Conservation (phyloP, 106 monocot genomes). For the Allium fistulosum region DNA sequence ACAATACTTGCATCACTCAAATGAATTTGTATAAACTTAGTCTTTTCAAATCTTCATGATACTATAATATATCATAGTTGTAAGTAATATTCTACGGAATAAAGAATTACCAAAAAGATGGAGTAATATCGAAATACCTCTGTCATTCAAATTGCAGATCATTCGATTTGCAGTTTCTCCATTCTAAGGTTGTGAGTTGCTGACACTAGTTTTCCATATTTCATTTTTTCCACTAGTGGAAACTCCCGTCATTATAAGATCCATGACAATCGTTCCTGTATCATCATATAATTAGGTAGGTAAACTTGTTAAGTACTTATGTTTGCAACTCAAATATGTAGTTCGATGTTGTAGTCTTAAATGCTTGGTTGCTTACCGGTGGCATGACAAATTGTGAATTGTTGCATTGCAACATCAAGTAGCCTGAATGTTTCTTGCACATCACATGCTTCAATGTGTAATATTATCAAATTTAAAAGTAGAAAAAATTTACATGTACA, state of each 20-base stretch:
- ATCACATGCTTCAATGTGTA: too few species aligned
- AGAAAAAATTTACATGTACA: too few species aligned
- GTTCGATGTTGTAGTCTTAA: not conserved
- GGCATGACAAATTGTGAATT: conserved; percentile 86
- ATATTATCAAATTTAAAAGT: too few species aligned
- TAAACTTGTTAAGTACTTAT: too few species aligned
- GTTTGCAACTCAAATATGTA: too few species aligned
- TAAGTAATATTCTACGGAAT: not conserved
- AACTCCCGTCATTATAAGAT: conserved; percentile 95
- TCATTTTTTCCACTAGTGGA: conserved; percentile 87
- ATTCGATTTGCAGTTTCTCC: conserved; percentile 84
- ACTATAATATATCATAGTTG: conserved; percentile 32
- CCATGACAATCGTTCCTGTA: too few species aligned
- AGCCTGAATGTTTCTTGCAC: too few species aligned
- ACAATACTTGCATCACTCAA: conserved; percentile 74
- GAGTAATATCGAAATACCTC: conserved; percentile 39
- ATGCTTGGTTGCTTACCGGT: conserved; percentile 53
- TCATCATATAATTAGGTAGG: too few species aligned
- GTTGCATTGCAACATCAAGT: too few species aligned
- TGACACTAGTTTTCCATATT: conserved; percentile 61
- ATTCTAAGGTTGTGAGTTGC: conserved; percentile 71
- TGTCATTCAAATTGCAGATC: conserved; percentile 43
- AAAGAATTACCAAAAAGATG: not conserved
- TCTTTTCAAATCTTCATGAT: conserved; percentile 85
- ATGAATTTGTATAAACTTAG: conserved; percentile 64